phyloP scores from a whole-genome alignment of 495 filamentous ascomycete species.

The Penicillium verhagenii region DNA sequence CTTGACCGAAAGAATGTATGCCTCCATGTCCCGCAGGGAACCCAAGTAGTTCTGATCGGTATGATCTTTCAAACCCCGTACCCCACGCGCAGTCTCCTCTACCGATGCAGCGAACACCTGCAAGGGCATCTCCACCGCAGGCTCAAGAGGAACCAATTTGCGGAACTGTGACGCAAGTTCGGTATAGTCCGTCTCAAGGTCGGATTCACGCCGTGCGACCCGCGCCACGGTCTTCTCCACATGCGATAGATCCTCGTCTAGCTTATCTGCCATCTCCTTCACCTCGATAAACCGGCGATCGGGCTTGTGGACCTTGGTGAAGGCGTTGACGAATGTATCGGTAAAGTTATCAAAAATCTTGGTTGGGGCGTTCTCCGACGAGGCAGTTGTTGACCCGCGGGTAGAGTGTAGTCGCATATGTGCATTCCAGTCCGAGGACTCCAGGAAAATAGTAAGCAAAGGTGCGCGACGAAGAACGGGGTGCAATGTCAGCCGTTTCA shows the following conservation, averaged over 20 bases:
- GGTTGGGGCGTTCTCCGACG: slow-evolving; percentile 49
- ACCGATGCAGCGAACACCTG: slow-evolving; percentile 83
- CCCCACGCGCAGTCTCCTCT: slow-evolving; percentile 73
- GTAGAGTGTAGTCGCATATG: slow-evolving; percentile 78
- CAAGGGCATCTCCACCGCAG: slow-evolving; percentile 75
- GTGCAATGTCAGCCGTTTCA: slow-evolving; percentile 82
- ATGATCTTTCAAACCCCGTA: slow-evolving; percentile 77
- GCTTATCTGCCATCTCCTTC: slow-evolving; percentile 86
- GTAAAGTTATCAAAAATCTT: slow-evolving; percentile 92
- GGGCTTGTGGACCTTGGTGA: slow-evolving; percentile 92
- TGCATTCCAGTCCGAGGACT: slow-evolving; percentile 92
- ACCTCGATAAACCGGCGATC: slow-evolving; percentile 95
- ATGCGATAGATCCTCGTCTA: slow-evolving; percentile 89
- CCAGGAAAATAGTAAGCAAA: slow-evolving; percentile 84
- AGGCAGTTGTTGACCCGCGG: slow-evolving; percentile 53
- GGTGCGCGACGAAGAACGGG: slow-evolving; percentile 81
- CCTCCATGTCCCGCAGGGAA: slow-evolving; percentile 87
- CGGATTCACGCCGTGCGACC: slow-evolving; percentile 82
- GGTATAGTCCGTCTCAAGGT: slow-evolving; percentile 84
- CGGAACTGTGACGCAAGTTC: slow-evolving; percentile 93
- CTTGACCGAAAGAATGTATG: slow-evolving; percentile 82
- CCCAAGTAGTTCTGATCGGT: slow-evolving; percentile 96
- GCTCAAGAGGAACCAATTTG: slow-evolving; percentile 85
- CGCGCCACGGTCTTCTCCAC: slow-evolving; percentile 92
- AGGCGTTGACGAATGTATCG: slow-evolving; percentile 96